Percentiles rank a stretch among this genome's conserved stretches.
These are phyloP conservation scores for Teunomyces aglyptinius DNA, from an alignment of 805 yeast genomes.

Conservation along the genomic window DNA sequence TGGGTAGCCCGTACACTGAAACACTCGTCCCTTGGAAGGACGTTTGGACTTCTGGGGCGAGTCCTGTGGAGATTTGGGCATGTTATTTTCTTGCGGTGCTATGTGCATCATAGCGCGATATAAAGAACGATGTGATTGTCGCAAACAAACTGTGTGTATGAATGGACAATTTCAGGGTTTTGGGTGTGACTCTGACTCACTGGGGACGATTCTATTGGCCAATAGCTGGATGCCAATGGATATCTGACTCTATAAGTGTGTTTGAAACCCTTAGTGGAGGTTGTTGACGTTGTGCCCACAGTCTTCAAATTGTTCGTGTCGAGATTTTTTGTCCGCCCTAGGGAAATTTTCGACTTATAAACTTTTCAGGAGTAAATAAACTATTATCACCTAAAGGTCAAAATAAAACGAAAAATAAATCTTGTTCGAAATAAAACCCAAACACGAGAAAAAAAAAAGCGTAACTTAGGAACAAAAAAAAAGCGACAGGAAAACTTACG, in stretches of 20 bases:
- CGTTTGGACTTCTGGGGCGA: conserved; percentile 24
- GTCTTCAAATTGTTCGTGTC: background rate
- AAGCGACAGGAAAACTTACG: background rate
- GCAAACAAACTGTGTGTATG: background rate
- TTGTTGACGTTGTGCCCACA: background rate
- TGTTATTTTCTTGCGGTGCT: background rate
- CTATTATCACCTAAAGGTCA: conserved; percentile 1
- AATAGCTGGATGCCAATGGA: background rate
- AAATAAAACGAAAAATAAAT: conserved; percentile 2
- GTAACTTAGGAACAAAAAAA: background rate
- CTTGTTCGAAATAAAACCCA: conserved; percentile 1
- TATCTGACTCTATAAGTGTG: conserved; percentile 1
- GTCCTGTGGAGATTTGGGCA: conserved; percentile 5
- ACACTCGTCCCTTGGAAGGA: conserved; percentile 57
- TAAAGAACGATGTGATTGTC: background rate
- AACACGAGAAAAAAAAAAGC: conserved; percentile 1
- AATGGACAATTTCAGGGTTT: background rate
- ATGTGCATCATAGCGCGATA: background rate
- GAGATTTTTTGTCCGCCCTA: conserved; percentile 1
- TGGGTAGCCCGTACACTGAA: conserved; percentile 83
- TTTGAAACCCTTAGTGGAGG: background rate
- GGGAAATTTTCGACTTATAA: conserved; percentile 4
- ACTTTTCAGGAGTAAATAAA: conserved; percentile 4
- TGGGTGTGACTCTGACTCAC: background rate
- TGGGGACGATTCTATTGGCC: background rate